These are phyloP conservation scores for Venturia nashicola DNA, from an alignment of 2,329 filamentous ascomycete species.

Conservation along the genomic window DNA sequence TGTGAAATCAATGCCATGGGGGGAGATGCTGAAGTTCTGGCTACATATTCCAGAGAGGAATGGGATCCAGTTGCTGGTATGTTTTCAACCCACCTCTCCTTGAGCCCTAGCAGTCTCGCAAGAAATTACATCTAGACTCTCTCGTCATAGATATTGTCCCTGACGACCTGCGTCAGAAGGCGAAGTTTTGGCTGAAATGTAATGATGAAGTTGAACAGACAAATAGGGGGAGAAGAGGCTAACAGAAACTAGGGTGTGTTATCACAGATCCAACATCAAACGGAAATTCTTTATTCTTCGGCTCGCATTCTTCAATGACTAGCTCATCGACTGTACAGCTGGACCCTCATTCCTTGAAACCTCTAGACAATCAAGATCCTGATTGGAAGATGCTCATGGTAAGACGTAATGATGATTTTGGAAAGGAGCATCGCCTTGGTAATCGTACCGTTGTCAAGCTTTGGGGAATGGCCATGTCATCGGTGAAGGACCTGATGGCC, in stretches of 20 bases:
- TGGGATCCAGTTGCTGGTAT: slow-evolving; percentile 3
- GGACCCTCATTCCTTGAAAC: background rate
- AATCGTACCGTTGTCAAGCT: slow-evolving; percentile 36
- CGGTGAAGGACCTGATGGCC: slow-evolving; percentile 35
- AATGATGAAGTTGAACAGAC: background rate
- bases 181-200: background rate
- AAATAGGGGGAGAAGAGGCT: background rate
- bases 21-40: background rate
- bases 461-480: slow-evolving; percentile 40
- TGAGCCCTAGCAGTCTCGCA: background rate
- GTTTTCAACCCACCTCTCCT: background rate
- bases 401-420: slow-evolving; percentile 30
- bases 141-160: background rate
- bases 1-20: background rate
- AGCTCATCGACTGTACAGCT: slow-evolving; percentile 24
- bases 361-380: slow-evolving; percentile 12
- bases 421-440: slow-evolving; percentile 36
- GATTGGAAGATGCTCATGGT: slow-evolving; percentile 29
- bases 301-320: slow-evolving; percentile 18
- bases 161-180: background rate
- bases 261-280: slow-evolving; percentile 12
- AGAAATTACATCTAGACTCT: background rate
- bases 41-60: background rate
- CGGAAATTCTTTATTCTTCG: slow-evolving; percentile 4
- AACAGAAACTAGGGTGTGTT: background rate